Evolutionary conservation across 495 filamentous ascomycete species (phyloP).

Genomic region (Penicillium tannophilum): DNA sequence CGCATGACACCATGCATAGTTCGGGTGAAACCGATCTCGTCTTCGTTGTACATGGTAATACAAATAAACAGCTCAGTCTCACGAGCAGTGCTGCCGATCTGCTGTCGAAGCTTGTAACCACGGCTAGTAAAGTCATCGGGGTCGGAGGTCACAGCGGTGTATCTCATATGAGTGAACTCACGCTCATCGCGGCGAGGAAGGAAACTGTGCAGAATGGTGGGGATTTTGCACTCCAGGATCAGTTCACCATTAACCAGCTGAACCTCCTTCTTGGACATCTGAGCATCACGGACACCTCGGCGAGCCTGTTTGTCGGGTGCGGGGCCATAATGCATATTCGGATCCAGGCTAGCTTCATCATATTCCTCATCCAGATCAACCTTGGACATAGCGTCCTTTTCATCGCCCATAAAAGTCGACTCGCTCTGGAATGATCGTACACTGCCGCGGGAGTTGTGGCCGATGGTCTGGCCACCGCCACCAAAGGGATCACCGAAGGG

Average conservation of each 20-base stretch:
- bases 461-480: conserved; percentile 54
- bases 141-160: conserved; percentile 98
- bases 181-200: conserved; percentile 86
- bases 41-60: conserved; percentile 98
- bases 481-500: conserved; percentile 67
- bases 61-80: conserved; percentile 99
- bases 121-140: conserved; percentile 87
- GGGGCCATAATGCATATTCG: conserved; percentile 74
- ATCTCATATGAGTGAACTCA: conserved; percentile 99
- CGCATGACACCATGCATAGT: conserved; percentile 99
- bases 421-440: conserved; percentile 66
- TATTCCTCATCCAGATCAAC: conserved; percentile 46
- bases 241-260: conserved; percentile 95
- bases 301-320: conserved; percentile 85
- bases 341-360: conserved; percentile 44
- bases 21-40: conserved; percentile 92
- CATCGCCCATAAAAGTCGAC: conserved; percentile 63
- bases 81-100: conserved; percentile 78
- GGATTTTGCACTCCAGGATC: conserved; percentile 98
- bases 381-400: conserved; percentile 47
- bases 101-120: conserved; percentile 95
- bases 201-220: conserved; percentile 95
- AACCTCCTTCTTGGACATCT: conserved; percentile 93
- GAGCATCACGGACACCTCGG: conserved; percentile 77
- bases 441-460: conserved; percentile 44